Evolutionary conservation across 2,329 filamentous ascomycete species (phyloP).

Genomic region (Ceratocystis ficicola): DNA sequence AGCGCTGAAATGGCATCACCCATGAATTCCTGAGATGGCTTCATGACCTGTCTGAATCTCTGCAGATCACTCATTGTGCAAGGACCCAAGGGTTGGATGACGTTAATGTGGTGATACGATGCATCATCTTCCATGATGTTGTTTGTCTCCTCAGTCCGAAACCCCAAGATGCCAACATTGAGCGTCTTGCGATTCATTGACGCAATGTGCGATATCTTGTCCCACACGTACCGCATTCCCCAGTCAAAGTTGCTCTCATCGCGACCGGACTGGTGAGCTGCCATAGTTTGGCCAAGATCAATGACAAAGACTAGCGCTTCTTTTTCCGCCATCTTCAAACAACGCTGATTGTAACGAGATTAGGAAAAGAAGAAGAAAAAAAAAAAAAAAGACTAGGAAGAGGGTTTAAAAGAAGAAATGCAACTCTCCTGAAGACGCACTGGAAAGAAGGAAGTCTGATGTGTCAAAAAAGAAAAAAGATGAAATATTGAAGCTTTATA

Average conservation of each 20-base stretch:
- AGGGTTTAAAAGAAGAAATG: background rate
- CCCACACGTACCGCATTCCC: constrained; percentile 86
- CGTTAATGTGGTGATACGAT: constrained; percentile 68
- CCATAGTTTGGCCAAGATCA: constrained; percentile 81
- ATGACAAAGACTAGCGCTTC: constrained; percentile 87
- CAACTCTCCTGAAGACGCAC: background rate
- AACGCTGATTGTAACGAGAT: background rate
- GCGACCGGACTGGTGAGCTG: constrained; percentile 55
- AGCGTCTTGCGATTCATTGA: constrained; percentile 55
- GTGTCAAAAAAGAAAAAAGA: background rate
- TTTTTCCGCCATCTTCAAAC: constrained; percentile 66
- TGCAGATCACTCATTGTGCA: constrained; percentile 58
- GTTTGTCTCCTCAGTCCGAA: constrained; percentile 65
- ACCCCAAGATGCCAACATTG: constrained; percentile 65
- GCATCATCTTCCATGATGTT: constrained; percentile 57
- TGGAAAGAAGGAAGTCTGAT: background rate
- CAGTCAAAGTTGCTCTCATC: constrained; percentile 73
- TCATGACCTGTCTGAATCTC: constrained; percentile 49
- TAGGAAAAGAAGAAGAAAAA: constrained; percentile 9
- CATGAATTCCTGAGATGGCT: constrained; percentile 51
- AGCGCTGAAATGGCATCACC: constrained; percentile 85
- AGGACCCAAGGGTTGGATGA: constrained; percentile 56
- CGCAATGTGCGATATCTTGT: constrained; percentile 63
- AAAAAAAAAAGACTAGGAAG: background rate
- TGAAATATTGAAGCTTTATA: background rate